phyloP scores from a whole-genome alignment of 2,329 filamentous ascomycete species.

The Alternaria arborescens region DNA sequence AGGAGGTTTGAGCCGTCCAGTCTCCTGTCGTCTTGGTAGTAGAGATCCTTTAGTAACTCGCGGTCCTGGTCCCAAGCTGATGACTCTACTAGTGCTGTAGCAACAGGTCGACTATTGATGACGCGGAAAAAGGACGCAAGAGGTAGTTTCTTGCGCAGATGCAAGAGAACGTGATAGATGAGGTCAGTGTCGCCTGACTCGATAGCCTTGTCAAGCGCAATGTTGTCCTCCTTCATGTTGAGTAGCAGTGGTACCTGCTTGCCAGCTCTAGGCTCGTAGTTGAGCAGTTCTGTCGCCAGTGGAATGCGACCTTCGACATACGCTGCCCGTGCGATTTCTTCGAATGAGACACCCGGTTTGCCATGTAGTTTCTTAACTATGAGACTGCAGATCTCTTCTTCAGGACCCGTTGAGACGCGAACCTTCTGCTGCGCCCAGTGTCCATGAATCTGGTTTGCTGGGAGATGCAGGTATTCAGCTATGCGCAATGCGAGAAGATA shows the following conservation, averaged over 20 bases:
- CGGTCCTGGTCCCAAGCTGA: slow-evolving; percentile 81
- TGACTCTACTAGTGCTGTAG: slow-evolving; percentile 88
- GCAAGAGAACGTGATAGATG: slow-evolving; percentile 85
- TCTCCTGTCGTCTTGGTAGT: slow-evolving; percentile 94
- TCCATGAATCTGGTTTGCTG: slow-evolving; percentile 89
- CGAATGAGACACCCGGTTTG: slow-evolving; percentile 93
- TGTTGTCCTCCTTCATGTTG: slow-evolving; percentile 93
- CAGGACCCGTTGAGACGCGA: slow-evolving; percentile 81
- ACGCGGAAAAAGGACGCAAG: slow-evolving; percentile 91
- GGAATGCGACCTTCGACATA: slow-evolving; percentile 91
- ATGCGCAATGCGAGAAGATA: slow-evolving; percentile 90
- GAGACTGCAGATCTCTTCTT: slow-evolving; percentile 84
- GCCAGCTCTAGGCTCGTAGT: slow-evolving; percentile 93
- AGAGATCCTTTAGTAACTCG: slow-evolving; percentile 89
- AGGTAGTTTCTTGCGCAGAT: slow-evolving; percentile 88
- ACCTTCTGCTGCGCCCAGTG: slow-evolving; percentile 98
- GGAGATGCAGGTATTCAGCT: slow-evolving; percentile 84
- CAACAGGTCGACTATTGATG: slow-evolving; percentile 84
- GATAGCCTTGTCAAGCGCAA: slow-evolving; percentile 95
- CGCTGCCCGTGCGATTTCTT: slow-evolving; percentile 89
- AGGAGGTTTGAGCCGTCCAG: slow-evolving; percentile 89
- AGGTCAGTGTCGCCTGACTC: slow-evolving; percentile 95
- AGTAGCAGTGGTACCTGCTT: slow-evolving; percentile 93
- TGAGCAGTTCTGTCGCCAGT: slow-evolving; percentile 89
- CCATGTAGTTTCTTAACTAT: slow-evolving; percentile 87